Evolutionary conservation across 768 basidiomycete genomes (phyloP), one percentile per base, ranked within the genome.

Genomic region (Pisolithus albus): DNA sequence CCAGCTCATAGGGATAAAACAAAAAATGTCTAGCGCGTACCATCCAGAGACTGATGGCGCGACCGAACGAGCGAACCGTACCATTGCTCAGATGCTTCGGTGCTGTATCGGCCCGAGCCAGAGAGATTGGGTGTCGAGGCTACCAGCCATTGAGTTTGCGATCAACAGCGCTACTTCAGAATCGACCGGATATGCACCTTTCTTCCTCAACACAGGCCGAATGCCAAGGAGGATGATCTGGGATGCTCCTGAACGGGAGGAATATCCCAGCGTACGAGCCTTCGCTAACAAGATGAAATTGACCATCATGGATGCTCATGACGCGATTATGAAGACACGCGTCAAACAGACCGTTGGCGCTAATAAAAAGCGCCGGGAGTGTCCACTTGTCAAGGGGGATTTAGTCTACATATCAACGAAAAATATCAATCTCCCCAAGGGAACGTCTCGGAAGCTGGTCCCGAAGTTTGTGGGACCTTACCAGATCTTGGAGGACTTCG

Each of bases 1-100:
- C 51, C 41, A 54, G 38, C 58, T 60, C 7, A 48, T 71, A 0
- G 66, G 67, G 0, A 59, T 61, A 0, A 61, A 69, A 13, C 58
- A 72, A 0, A 45, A 58, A 1, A 66, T 77, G 66, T 74, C 71
- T 0, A 70, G 68, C 0, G 57, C 72, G 0, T 76, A 66, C 50
- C 75, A 77, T 51, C 75, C 75, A 0, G 59, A 77, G 49, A 70
- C 72, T 0, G 72, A 76, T 52, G 72, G 74, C 0, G 53, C 66
- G 0, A 73, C 69, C 0, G 73, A 76, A 50, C 56, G 68, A 8
- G 61, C 58, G 0, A 73, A 68, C 26, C 40, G 59, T 9, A 68
- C 64, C 0, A 47, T 70, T 0, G 61, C 55, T 1, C 66, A 69
- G 30, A 69, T 68, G 67, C 38, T 70, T 3, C 7, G 64, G n/a